phyloP scores from a whole-genome alignment of 805 yeast genomes.

The Saccharomycopsis sp. region DNA sequence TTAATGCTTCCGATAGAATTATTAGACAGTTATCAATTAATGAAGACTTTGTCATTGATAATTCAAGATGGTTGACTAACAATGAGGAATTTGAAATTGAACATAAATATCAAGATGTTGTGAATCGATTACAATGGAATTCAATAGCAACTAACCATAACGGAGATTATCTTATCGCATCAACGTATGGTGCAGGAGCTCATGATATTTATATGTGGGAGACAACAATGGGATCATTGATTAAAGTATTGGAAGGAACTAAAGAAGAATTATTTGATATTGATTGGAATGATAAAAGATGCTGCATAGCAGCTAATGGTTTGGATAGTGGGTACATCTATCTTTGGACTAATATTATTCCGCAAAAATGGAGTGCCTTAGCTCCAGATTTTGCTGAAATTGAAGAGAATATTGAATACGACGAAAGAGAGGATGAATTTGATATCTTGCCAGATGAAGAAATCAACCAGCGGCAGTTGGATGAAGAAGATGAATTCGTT shows the following conservation, averaged over 20 bases:
- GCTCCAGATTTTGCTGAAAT: constrained; percentile 96
- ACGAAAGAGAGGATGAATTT: constrained; percentile 87
- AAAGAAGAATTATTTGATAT: constrained; percentile 81
- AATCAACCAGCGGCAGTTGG: constrained; percentile 50
- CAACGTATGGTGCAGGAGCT: constrained; percentile 73
- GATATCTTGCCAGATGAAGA: constrained; percentile 69
- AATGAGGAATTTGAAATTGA: constrained; percentile 54
- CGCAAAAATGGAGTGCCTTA: constrained; percentile 93
- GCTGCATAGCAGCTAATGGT: constrained; percentile 77
- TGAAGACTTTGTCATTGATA: constrained; percentile 28
- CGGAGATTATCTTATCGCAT: constrained; percentile 81
- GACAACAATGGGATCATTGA: constrained; percentile 77
- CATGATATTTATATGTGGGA: constrained; percentile 94
- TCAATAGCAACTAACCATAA: constrained; percentile 65
- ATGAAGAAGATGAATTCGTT: constrained; percentile 58
- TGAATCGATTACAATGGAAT: constrained; percentile 85
- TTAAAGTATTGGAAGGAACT: constrained; percentile 85
- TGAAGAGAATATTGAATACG: constrained; percentile 83
- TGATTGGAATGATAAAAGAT: constrained; percentile 75
- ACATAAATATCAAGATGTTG: constrained; percentile 84
- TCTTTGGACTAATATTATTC: constrained; percentile 73
- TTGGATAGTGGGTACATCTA: constrained; percentile 78
- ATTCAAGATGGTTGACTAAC: background rate
- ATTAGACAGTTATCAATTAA: constrained; percentile 56
- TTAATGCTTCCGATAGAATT: constrained; percentile 73